phyloP scores from a whole-genome alignment of 129 eudicot genomes.

The Flaveria ramosissima region DNA sequence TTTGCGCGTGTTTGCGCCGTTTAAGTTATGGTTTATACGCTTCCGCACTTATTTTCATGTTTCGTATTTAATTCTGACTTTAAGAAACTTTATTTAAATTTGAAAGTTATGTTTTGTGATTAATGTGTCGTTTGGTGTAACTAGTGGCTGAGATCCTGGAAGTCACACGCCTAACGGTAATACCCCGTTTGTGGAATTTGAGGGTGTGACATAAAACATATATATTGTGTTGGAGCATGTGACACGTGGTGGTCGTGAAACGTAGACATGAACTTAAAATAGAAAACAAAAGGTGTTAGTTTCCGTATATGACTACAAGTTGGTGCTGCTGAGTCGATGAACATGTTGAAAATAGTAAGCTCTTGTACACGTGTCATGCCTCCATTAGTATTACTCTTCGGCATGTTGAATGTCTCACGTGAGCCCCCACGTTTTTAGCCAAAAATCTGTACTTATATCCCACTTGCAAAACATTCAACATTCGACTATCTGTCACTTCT shows the following conservation, averaged over 20 bases:
- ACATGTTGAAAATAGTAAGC: slow-evolving; percentile 28
- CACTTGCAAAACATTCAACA: slow-evolving; percentile 27
- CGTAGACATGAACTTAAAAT: not conserved
- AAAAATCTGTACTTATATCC: slow-evolving; percentile 21
- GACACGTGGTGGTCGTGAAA: slow-evolving; percentile 19
- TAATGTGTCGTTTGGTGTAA: no score
- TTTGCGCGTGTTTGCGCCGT: no score
- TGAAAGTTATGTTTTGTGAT: no score
- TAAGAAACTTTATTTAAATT: no score
- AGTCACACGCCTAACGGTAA: no score
- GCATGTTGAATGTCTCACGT: slow-evolving; percentile 36
- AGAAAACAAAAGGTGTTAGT: slow-evolving; percentile 3
- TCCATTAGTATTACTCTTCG: slow-evolving; percentile 17
- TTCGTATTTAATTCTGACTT: no score
- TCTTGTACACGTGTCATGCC: slow-evolving; percentile 21
- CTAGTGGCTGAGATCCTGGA: no score
- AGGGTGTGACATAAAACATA: no score
- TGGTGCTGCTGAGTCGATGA: slow-evolving; percentile 13
- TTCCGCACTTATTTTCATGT: no score
- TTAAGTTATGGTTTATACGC: no score
- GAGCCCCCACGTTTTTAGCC: slow-evolving; percentile 23
- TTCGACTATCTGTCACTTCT: not conserved
- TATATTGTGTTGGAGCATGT: no score
- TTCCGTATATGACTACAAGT: slow-evolving; percentile 10
- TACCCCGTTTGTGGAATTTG: no score